phyloP scores from a whole-genome alignment of 164 flowering plant genomes.

The Amborella trichopoda region DNA sequence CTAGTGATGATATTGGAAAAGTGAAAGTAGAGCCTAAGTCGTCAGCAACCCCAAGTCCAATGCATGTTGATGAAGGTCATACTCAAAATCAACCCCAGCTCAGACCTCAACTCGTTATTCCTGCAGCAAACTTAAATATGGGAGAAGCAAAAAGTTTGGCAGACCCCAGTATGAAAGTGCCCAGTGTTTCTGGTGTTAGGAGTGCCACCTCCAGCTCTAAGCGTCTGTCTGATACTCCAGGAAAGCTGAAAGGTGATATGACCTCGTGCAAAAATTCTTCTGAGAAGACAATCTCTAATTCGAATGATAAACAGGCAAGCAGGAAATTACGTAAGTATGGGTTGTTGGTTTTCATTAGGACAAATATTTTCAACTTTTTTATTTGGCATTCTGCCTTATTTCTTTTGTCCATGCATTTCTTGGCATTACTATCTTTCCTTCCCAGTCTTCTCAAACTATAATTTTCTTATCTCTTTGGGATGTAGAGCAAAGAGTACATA shows the following conservation, averaged over 20 bases:
- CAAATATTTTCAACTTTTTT: too few species aligned
- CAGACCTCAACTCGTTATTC: conserved; percentile 51
- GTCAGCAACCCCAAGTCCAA: conserved; percentile 24
- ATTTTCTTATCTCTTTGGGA: too few species aligned
- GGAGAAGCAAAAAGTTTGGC: conserved; percentile 22
- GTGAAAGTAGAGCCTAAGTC: conserved; percentile 24
- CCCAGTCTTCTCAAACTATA: too few species aligned
- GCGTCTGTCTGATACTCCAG: conserved; percentile 12
- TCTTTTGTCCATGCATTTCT: too few species aligned
- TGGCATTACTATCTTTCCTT: too few species aligned
- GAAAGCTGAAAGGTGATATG: conserved; percentile 22
- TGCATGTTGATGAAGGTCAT: conserved; percentile 11
- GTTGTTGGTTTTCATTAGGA: too few species aligned
- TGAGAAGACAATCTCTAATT: conserved; percentile 21
- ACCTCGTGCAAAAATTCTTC: conserved; percentile 15
- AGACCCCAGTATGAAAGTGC: conserved; percentile 18
- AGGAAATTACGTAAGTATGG: conserved; percentile 76
- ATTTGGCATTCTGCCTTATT: too few species aligned
- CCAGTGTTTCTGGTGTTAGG: conserved; percentile 21
- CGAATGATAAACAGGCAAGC: conserved; percentile 36
- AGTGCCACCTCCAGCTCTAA: too few species aligned
- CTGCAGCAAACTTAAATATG: conserved; percentile 31
- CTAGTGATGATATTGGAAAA: conserved; percentile 12
- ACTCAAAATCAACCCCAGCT: conserved; percentile 19
- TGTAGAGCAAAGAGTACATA: conserved; percentile 68